Evolutionary conservation across 192 early-diverging fungal species (phyloP), one percentile per base, ranked within the genome.

Genomic region (Umbelopsis isabellina): DNA sequence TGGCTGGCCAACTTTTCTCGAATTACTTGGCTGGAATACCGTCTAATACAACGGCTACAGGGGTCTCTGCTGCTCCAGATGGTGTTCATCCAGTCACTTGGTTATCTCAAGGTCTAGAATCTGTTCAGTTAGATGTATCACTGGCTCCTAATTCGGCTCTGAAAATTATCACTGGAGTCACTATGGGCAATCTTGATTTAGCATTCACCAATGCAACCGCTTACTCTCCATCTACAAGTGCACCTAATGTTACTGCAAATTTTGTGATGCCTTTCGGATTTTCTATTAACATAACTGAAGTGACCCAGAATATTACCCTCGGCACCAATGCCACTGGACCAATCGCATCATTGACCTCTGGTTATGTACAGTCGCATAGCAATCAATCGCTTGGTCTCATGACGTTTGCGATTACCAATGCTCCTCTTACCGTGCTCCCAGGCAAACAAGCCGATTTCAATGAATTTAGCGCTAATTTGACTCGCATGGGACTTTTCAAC

Each of bases 211-310:
- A 69, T 18, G 48, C 72, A 4, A 79, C 74, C 69, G 75, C 82
- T 22, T 90, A 90, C 46, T 65, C 76, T 46, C 88, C 88, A 45
- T 13, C 75, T 46, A 74, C 81, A 25, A 71, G 70, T 58, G 80
- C 85, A 27, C 73, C 80, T 45, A 65, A 68, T 20, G 83, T 90
- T n/a, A 69, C 72, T 22, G 85, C 85, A 23, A 77, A 71, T 4
- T 85, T 85, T 69, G 52, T 78, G 48, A 86, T 90, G 69, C 89
- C 89, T 21, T 90, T 90, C 55, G 85, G 84, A 35, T 90, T 90
- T 66, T 66, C 80, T 21, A 44, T 90, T 5, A 83, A 79, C 20
- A 82, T 90, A 51, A 84, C 83, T 22, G 69, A 84, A 49, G 82
- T 86, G 41, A 74, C 82, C 50, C 82, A 84, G 61, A 81, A 82